Percentiles rank a stretch among this genome's conserved stretches.
Conservation (phyloP, 768 basidiomycete genomes). For the Trametes punicea region DNA sequence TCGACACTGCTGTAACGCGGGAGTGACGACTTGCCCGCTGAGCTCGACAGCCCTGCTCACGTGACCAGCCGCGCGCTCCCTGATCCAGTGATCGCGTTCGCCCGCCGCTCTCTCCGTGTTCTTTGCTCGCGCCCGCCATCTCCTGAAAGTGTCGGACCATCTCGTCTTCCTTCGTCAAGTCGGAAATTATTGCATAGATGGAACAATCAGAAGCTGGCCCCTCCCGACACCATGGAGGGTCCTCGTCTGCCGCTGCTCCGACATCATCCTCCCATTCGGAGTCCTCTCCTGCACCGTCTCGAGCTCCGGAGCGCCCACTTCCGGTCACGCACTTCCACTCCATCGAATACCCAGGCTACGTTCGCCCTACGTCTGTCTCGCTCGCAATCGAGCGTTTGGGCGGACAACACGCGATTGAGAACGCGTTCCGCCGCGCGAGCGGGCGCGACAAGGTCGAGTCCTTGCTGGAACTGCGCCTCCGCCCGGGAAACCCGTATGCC, state of each 20-base stretch:
- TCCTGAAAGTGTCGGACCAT: too few species aligned
- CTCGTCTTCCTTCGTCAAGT: too few species aligned
- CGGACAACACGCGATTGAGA: slow-evolving; percentile 66
- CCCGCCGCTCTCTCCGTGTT: neutral
- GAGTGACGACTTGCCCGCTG: too few species aligned
- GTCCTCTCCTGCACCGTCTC: slow-evolving; percentile 1
- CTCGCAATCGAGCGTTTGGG: slow-evolving; percentile 64
- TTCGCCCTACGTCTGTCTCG: slow-evolving; percentile 57
- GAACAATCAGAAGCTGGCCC: slow-evolving; percentile 10
- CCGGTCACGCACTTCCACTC: slow-evolving; percentile 67
- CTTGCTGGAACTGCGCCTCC: slow-evolving; percentile 72
- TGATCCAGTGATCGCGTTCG: neutral
- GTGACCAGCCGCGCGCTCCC: slow-evolving; percentile 7
- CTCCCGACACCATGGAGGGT: neutral
- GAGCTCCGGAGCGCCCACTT: slow-evolving; percentile 42
- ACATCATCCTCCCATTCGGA: slow-evolving; percentile 1
- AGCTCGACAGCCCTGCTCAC: too few species aligned
- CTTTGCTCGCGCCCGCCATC: neutral
- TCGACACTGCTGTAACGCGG: too few species aligned
- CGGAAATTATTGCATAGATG: slow-evolving; percentile 1
- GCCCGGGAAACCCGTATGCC: slow-evolving; percentile 70
- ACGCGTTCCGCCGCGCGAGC: slow-evolving; percentile 68
- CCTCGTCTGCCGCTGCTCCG: neutral
- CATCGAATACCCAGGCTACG: slow-evolving; percentile 89
- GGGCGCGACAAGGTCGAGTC: slow-evolving; percentile 50